These are phyloP conservation scores for Dalbergia cochinchinensis DNA, from an alignment of 306 rosid genomes.

Conservation along the genomic window DNA sequence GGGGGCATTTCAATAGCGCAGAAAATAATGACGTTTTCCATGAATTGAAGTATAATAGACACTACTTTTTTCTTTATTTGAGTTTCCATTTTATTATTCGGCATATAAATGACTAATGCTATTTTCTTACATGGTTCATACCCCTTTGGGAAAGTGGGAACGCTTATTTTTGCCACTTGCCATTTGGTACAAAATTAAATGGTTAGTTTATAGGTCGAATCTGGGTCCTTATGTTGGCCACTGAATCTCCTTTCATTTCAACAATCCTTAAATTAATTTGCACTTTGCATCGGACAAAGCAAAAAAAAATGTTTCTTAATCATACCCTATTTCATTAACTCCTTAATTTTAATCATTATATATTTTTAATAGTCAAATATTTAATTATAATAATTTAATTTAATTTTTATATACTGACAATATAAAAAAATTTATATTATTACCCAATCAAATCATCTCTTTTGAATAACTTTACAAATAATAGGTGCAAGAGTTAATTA, in stretches of 20 bases:
- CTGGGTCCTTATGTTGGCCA: constrained; percentile 84
- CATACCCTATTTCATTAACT: neutral
- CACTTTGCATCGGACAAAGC: constrained; percentile 49
- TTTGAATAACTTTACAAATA: too few relatives aligned
- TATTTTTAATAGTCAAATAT: neutral
- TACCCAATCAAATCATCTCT: too few relatives aligned
- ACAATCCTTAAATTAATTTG: constrained; percentile 31
- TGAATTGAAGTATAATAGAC: constrained; percentile 42
- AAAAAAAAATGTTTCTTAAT: constrained; percentile 48
- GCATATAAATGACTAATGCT: constrained; percentile 2
- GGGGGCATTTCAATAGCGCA: constrained; percentile 40
- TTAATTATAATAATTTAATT: too few relatives aligned
- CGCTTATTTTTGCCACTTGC: constrained; percentile 52
- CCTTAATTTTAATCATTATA: constrained; percentile 19
- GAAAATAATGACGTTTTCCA: constrained; percentile 75
- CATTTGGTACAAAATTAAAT: constrained; percentile 22
- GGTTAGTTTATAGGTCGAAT: constrained; percentile 41
- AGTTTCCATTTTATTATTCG: constrained; percentile 23
- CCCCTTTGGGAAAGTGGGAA: constrained; percentile 81
- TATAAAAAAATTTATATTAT: too few relatives aligned
- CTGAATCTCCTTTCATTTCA: constrained; percentile 47
- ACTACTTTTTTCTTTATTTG: constrained; percentile 41
- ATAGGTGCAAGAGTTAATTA: too few relatives aligned
- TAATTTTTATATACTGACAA: too few relatives aligned
- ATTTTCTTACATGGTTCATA: constrained; percentile 59